Evolutionary conservation across 768 basidiomycete species (phyloP).

Genomic region (Kwoniella europaea): DNA sequence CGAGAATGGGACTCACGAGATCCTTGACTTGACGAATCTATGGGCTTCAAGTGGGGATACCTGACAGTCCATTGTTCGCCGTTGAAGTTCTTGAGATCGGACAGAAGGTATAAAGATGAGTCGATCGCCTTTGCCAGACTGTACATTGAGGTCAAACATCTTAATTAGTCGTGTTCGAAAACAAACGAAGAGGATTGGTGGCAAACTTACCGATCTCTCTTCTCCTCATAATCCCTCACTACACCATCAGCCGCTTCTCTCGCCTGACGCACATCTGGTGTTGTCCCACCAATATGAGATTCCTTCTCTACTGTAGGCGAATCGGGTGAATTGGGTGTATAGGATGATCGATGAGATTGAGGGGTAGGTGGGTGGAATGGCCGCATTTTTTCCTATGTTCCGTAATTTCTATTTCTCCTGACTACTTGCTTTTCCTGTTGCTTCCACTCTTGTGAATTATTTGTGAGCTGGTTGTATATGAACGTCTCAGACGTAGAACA

Average conservation of each 20-base stretch:
- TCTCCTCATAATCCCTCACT: slow-evolving; percentile 54
- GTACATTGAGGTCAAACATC: slow-evolving; percentile 3
- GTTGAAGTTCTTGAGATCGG: slow-evolving; percentile 78
- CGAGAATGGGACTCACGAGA: slow-evolving; percentile 18
- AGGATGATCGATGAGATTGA: slow-evolving; percentile 22
- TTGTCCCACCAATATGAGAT: slow-evolving; percentile 42
- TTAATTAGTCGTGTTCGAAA: not conserved
- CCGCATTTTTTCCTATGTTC: slow-evolving; percentile 37
- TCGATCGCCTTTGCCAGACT: slow-evolving; percentile 81
- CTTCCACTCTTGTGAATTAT: not conserved
- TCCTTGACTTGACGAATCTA: slow-evolving; percentile 14
- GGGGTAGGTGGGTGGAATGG: slow-evolving; percentile 43
- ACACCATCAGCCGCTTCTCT: slow-evolving; percentile 46
- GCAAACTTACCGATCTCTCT: slow-evolving; percentile 71
- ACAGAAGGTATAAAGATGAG: slow-evolving; percentile 70
- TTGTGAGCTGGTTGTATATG: not conserved
- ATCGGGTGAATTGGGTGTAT: slow-evolving; percentile 36
- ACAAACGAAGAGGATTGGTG: slow-evolving; percentile 13
- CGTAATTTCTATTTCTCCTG: not conserved
- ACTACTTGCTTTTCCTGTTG: not conserved
- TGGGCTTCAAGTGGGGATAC: slow-evolving; percentile 72
- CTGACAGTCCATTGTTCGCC: slow-evolving; percentile 83
- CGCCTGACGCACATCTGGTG: slow-evolving; percentile 36
- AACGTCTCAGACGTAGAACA: not conserved
- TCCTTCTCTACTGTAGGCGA: slow-evolving; percentile 50